Base-by-base conservation (phyloP, 768 basidiomycete species). In the Lactarius deliciosus region DNA sequence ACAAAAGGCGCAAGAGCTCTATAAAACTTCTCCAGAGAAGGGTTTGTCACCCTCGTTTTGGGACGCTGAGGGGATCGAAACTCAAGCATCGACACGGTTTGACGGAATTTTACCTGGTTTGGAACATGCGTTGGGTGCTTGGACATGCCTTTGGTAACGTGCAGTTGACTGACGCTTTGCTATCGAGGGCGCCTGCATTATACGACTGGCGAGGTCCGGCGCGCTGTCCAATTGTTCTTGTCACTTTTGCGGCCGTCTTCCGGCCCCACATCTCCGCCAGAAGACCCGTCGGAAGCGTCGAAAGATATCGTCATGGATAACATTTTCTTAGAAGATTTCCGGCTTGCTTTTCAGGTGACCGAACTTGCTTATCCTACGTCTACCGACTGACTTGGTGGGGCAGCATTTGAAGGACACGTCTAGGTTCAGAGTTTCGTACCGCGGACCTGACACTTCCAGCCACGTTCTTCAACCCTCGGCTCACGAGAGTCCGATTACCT, bases 271-370 rank as follows among this genome's bases (percentile, higher is more conserved):
- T 69, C 69, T 22, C 65, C 22, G n/a, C 63, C 64, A 62, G 70
- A 72, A 55, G 28, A 64, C 57, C 22, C 57, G 36, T 25, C 56
- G 60, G 65, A 73, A 18, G 55, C 56, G 4, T 70, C 65, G 38
- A 62, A 66, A 53, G 40, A 64, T 0, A 64, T 57, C 41, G 58
- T 54, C 34, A 81, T 84, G 56, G 90, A 89, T 64, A 89, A 87
- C 65, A 80, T 92, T 7, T 89, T 85, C 65, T 74, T 98, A 41
- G 92, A 96, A 65, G 96, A 99, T 77, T 92, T 98, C 72, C 83
- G 85, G 28, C 85, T 94, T 16, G 93, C 97, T 6, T 90, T 91
- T 72, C 83, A 86, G 73, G 95, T 96, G 74, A 64, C 82, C 70
- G 43, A 15, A 36, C 38, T 11, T 30, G 30, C 32, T 22, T n/a